phyloP scores from a whole-genome alignment of 805 yeast species.

The Candida boleticola region DNA sequence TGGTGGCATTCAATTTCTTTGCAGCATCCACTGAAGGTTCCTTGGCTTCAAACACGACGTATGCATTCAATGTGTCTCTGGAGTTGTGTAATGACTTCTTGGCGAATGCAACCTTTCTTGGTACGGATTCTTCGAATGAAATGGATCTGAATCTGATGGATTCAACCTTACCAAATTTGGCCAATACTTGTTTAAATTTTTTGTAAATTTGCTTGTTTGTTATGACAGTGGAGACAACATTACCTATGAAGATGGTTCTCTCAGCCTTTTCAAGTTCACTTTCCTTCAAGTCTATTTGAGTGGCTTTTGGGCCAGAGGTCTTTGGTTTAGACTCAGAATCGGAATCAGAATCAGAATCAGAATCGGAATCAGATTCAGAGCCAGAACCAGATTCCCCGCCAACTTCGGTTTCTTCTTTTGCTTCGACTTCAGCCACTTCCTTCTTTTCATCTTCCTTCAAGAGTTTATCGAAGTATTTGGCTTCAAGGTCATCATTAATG shows the following conservation, averaged over 20 bases:
- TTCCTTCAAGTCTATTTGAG: constrained; percentile 58
- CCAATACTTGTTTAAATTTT: constrained; percentile 63
- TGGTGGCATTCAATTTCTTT: constrained; percentile 57
- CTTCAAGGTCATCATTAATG: constrained; percentile 53
- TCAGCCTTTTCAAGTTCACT: constrained; percentile 80
- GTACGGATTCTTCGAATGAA: constrained; percentile 81
- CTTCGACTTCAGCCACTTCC: constrained; percentile 16
- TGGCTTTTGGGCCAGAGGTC: constrained; percentile 30
- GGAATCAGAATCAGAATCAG: constrained; percentile 20
- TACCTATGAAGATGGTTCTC: constrained; percentile 85
- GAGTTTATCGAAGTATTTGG: constrained; percentile 51
- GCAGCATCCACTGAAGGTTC: constrained; percentile 47
- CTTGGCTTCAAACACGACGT: constrained; percentile 70
- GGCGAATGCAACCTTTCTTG: constrained; percentile 88
- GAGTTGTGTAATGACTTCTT: constrained; percentile 72
- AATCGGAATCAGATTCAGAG: constrained; percentile 10
- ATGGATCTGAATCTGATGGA: constrained; percentile 91
- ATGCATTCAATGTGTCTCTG: constrained; percentile 83
- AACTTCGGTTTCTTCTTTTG: constrained; percentile 9
- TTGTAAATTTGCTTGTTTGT: constrained; percentile 60
- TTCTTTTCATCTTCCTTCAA: constrained; percentile 32
- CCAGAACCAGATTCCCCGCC: constrained; percentile 9
- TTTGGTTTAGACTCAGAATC: constrained; percentile 12
- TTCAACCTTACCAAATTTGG: constrained; percentile 52
- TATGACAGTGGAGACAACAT: constrained; percentile 65